Conservation (phyloP, 768 basidiomycete genomes). For the Rossbeevera mucosa region DNA sequence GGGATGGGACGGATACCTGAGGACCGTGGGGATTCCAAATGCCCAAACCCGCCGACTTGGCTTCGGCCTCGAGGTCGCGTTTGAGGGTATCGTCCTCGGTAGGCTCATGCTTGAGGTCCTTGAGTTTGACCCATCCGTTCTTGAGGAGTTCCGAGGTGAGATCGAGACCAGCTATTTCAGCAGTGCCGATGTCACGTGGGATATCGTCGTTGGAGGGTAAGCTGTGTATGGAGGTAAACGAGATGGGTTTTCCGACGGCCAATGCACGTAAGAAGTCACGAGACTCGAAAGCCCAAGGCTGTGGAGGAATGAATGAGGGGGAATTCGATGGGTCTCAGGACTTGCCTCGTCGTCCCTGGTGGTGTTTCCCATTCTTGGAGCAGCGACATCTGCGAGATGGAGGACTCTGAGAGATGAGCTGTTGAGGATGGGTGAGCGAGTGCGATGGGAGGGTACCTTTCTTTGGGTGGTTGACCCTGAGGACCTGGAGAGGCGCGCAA, state of each 20-base stretch:
- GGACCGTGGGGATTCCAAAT: slow-evolving; percentile 83
- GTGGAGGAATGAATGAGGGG: slow-evolving; percentile 2
- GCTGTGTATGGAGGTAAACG: slow-evolving; percentile 78
- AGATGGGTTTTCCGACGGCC: slow-evolving; percentile 86
- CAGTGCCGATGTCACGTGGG: slow-evolving; percentile 75
- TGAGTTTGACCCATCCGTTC: slow-evolving; percentile 90
- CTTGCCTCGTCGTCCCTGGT: slow-evolving; percentile 84
- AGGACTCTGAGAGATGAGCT: slow-evolving; percentile 53
- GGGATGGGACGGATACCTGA: slow-evolving; percentile 39
- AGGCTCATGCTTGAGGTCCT: slow-evolving; percentile 80
- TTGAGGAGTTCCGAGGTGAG: slow-evolving; percentile 72
- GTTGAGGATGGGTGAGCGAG: slow-evolving; percentile 2
- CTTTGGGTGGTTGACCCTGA: slow-evolving; percentile 86
- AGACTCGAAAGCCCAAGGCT: slow-evolving; percentile 91
- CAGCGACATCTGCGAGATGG: slow-evolving; percentile 81
- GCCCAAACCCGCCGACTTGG: slow-evolving; percentile 70
- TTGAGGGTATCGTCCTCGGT: slow-evolving; percentile 73
- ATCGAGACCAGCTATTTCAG: slow-evolving; percentile 69
- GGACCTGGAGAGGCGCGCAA: slow-evolving; percentile 71
- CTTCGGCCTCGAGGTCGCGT: slow-evolving; percentile 72
- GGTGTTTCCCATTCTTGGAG: slow-evolving; percentile 80
- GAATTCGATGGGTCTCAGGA: not conserved
- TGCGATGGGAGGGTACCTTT: slow-evolving; percentile 57
- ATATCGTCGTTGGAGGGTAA: slow-evolving; percentile 72
- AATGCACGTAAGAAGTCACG: slow-evolving; percentile 87